phyloP scores from a whole-genome alignment of 495 filamentous ascomycete genomes.

The Penicillium goetzii region DNA sequence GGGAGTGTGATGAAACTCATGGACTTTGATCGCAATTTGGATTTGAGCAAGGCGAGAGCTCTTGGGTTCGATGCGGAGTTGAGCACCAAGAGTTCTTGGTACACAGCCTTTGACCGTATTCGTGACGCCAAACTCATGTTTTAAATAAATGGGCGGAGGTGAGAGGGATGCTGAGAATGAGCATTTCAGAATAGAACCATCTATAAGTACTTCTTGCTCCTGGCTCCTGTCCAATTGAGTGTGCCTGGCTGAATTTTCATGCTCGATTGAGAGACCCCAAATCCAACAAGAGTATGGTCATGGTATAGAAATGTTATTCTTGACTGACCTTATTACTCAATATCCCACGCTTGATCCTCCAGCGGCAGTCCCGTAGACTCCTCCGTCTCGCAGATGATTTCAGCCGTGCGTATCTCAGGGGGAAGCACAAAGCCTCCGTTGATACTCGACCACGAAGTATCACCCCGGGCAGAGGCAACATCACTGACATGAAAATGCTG shows the following conservation, averaged over 20 bases:
- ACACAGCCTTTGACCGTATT: conserved; percentile 18
- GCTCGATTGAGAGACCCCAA: too few species aligned
- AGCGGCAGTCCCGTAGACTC: conserved; percentile 1
- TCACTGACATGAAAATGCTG: conserved; percentile 15
- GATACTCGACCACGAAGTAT: conserved; percentile 19
- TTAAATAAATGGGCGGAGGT: background rate
- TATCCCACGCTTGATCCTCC: conserved; percentile 16
- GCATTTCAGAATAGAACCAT: too few species aligned
- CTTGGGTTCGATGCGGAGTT: conserved; percentile 3
- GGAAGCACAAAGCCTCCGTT: conserved; percentile 24
- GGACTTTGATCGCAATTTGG: conserved; percentile 16
- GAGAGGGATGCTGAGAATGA: background rate
- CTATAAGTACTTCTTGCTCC: too few species aligned
- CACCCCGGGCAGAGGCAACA: conserved; percentile 2
- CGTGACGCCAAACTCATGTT: conserved; percentile 10
- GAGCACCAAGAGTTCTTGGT: conserved; percentile 4
- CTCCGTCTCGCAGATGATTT: conserved; percentile 20
- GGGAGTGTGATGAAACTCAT: conserved; percentile 3
- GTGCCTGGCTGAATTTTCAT: background rate
- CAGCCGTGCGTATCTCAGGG: conserved; percentile 16
- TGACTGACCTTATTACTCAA: conserved; percentile 5
- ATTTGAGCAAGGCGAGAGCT: conserved; percentile 9
- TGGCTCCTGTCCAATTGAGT: background rate
- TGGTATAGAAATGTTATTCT: too few species aligned
- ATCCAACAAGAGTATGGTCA: background rate